A percentile compares a stretch with the other conserved stretches of the same genome.
Evolutionary conservation across 2,329 filamentous ascomycete species (phyloP).

Genomic region (Paecilomyces formosus): DNA sequence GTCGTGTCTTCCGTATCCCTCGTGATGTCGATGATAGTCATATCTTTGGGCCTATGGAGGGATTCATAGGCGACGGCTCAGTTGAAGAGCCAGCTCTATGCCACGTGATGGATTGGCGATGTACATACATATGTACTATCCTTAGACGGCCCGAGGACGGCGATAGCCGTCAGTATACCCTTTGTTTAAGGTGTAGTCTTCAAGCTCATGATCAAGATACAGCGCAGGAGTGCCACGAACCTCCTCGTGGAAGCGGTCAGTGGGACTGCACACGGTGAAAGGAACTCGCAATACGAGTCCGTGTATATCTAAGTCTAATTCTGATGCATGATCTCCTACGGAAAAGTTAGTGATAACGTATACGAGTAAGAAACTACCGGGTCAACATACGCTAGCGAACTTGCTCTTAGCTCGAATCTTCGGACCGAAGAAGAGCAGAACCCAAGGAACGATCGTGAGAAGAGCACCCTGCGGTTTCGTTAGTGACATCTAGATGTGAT

Average conservation of each 20-base stretch:
- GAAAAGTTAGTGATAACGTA: neutral
- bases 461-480: conserved; percentile 35
- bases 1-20: neutral
- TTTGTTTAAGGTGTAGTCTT: neutral
- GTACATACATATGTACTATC: too few species aligned
- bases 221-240: neutral
- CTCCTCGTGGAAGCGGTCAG: neutral
- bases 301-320: neutral
- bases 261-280: neutral
- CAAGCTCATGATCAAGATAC: neutral
- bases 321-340: conserved; percentile 12
- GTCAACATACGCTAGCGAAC: conserved; percentile 56
- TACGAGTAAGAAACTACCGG: neutral
- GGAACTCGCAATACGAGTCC: neutral
- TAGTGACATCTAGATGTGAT: conserved; percentile 1
- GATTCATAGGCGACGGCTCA: neutral
- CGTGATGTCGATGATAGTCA: neutral
- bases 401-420: conserved; percentile 67
- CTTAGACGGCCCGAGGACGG: neutral
- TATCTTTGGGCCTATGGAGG: neutral
- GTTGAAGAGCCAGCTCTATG: neutral
- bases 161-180: neutral
- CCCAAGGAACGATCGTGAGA: conserved; percentile 79
- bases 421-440: conserved; percentile 70
- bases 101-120: neutral